These are phyloP conservation scores for Leishmania mexicana DNA, from an alignment of 208 protist genomes.

Conservation along the genomic window DNA sequence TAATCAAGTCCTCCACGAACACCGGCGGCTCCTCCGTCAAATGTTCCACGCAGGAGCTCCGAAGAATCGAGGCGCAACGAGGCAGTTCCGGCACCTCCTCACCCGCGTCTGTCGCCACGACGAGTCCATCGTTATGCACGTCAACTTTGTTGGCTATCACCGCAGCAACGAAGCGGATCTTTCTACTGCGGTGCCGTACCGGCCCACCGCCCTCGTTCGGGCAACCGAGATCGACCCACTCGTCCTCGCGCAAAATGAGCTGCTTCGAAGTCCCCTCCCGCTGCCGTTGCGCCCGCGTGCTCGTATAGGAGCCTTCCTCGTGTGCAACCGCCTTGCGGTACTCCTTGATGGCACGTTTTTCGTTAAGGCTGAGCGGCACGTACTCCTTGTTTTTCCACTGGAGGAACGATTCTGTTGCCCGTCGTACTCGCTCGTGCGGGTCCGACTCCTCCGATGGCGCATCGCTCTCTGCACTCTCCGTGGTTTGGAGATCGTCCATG, in stretches of 20 bases:
- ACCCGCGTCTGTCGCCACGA: constrained; percentile 8
- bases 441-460: constrained; percentile 14
- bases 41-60: constrained; percentile 10
- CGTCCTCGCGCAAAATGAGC: not conserved
- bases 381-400: constrained; percentile 32
- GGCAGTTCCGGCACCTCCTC: constrained; percentile 21
- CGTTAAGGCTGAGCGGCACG: constrained; percentile 19
- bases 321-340: constrained; percentile 20
- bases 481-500: not conserved
- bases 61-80: constrained; percentile 26
- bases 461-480: constrained; percentile 7
- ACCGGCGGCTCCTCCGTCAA: not conserved
- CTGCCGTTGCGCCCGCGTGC: constrained; percentile 17
- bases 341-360: constrained; percentile 31
- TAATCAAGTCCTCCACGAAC: constrained; percentile 5
- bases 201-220: not conserved
- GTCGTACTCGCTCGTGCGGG: constrained; percentile 20
- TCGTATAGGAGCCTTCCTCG: constrained; percentile 25
- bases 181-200: constrained; percentile 11
- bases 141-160: not conserved
- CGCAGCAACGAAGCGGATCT: constrained; percentile 20
- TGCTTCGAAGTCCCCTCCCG: not conserved
- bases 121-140: constrained; percentile 22
- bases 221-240: constrained; percentile 6
- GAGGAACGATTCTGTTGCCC: constrained; percentile 19